These are phyloP conservation scores for Rhododendron williamsianum DNA, from an alignment of 148 eudicot species.

Conservation along the genomic window DNA sequence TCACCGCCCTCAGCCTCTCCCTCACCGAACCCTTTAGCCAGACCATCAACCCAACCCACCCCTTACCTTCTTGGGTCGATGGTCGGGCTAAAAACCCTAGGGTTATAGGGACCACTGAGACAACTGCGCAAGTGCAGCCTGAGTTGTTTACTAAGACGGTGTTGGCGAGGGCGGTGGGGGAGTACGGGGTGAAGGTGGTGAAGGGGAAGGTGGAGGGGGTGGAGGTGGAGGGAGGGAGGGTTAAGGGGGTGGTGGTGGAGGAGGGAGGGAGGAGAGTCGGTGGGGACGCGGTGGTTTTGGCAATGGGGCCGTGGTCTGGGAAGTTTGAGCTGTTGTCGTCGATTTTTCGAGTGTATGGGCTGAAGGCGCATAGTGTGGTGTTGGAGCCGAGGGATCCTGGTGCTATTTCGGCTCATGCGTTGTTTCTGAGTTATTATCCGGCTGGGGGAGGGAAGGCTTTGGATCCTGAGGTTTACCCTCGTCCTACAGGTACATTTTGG, in stretches of 20 bases:
- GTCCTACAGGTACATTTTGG: constrained; percentile 61
- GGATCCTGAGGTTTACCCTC: constrained; percentile 88
- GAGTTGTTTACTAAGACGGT: constrained; percentile 53
- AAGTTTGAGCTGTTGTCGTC: constrained; percentile 40
- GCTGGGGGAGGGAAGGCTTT: constrained; percentile 49
- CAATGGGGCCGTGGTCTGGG: constrained; percentile 83
- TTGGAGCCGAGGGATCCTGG: constrained; percentile 59
- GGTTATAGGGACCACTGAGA: constrained; percentile 54
- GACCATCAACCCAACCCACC: neutral
- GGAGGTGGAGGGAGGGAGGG: constrained; percentile 26
- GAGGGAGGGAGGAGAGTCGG: constrained; percentile 47
- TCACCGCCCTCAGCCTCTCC: constrained; percentile 54
- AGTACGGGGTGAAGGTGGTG: constrained; percentile 65
- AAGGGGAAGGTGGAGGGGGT: constrained; percentile 55
- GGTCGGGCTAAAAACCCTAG: constrained; percentile 38
- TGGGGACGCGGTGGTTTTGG: constrained; percentile 71
- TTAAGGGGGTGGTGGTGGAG: constrained; percentile 40
- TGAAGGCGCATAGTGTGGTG: constrained; percentile 79
- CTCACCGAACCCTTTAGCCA: constrained; percentile 31
- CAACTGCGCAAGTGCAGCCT: constrained; percentile 89
- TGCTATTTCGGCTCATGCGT: constrained; percentile 58
- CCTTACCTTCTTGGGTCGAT: constrained; percentile 66
- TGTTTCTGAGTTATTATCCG: constrained; percentile 59
- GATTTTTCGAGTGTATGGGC: constrained; percentile 65
- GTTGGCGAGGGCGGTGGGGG: constrained; percentile 54